Base-by-base conservation (phyloP, 2,329 filamentous ascomycete genomes). In the Delphinella strobiligena region DNA sequence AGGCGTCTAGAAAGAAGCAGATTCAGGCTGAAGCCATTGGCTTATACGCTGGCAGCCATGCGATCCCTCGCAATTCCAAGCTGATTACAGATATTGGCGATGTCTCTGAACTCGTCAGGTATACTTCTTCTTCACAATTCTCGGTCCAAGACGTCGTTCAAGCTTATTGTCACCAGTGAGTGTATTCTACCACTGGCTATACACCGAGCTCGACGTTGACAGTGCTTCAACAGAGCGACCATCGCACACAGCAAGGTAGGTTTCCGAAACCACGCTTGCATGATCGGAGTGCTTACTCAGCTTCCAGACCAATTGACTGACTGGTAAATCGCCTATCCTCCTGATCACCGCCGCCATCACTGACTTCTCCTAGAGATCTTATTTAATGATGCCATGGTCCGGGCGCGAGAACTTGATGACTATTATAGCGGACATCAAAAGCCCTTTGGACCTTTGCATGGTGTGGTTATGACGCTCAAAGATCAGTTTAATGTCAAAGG, bases 401-500 rank as follows among this genome's bases (percentile, higher is more conserved):
- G 60, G 2, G 75, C 75, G 0, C 54, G 54, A 27, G 49, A 57
- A 2, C 58, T 71, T 1, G 76, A 80, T 49, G 59, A 61, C n/a
- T 56, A 74, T 43, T 47, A 74, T 1, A 56, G 59, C n/a, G 49
- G 49, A 22, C 68, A 67, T 1, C 66, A 69, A 8, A 59, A 62
- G 19, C 43, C 47, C 1, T 17, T 51, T 10, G 54, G 54, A 11
- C 54, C 54, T 18, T 58, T 52, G 3, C 46, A 52, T 44, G 69
- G 53, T 33, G 46, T 66, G 11, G 56, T 59, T 1, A 57, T 68
- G 34, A 66, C 63, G 0, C 47, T 72, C 3, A 76, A 76, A 45
- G 72, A 75, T 19, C 71, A 75, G 34, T 75, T 75, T 49, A 62
- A 75, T 24, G 56, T 76, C 30, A 63, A 63, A 37, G 69, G 66